These are phyloP conservation scores for Fusarium sp. DNA, from an alignment of 2,329 filamentous ascomycete species.

Conservation along the genomic window DNA sequence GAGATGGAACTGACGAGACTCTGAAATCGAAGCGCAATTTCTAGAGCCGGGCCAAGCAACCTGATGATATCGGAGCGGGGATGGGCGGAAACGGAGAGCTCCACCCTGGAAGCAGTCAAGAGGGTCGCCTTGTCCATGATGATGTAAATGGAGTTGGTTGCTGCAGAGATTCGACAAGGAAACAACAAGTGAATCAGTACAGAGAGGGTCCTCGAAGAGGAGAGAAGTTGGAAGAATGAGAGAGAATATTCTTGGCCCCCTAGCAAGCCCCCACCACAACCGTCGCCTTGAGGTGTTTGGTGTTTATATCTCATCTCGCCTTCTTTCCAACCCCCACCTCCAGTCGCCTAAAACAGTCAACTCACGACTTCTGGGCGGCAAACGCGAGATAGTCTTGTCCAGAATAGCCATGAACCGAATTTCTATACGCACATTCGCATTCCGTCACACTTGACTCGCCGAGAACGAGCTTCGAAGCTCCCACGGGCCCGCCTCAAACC, in stretches of 20 bases:
- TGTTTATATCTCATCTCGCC: conserved; percentile 34
- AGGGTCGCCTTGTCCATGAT: conserved; percentile 50
- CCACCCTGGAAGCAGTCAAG: conserved; percentile 51
- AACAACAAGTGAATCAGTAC: background rate
- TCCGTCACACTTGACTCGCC: conserved; percentile 31
- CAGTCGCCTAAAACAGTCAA: background rate
- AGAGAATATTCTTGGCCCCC: conserved; percentile 7
- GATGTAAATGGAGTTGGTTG: conserved; percentile 18
- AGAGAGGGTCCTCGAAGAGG: conserved; percentile 6
- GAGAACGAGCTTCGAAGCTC: conserved; percentile 3
- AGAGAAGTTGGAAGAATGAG: conserved; percentile 2
- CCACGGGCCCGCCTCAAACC: conserved; percentile 24
- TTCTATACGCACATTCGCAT: conserved; percentile 29
- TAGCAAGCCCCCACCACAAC: conserved; percentile 1
- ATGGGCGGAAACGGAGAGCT: conserved; percentile 43
- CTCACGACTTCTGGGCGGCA: conserved; percentile 18
- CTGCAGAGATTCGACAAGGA: background rate
- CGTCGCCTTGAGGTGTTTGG: conserved; percentile 11
- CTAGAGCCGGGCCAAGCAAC: conserved; percentile 48
- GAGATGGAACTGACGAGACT: conserved; percentile 46
- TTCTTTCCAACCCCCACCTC: conserved; percentile 18
- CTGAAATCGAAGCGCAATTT: conserved; percentile 49
- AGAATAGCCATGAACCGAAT: conserved; percentile 13
- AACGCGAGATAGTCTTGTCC: conserved; percentile 19
- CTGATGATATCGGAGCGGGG: conserved; percentile 47